Percentiles rank a stretch among this genome's conserved stretches.
These are phyloP conservation scores for Hydnum rufescens DNA, from an alignment of 768 basidiomycete species.

Conservation along the genomic window DNA sequence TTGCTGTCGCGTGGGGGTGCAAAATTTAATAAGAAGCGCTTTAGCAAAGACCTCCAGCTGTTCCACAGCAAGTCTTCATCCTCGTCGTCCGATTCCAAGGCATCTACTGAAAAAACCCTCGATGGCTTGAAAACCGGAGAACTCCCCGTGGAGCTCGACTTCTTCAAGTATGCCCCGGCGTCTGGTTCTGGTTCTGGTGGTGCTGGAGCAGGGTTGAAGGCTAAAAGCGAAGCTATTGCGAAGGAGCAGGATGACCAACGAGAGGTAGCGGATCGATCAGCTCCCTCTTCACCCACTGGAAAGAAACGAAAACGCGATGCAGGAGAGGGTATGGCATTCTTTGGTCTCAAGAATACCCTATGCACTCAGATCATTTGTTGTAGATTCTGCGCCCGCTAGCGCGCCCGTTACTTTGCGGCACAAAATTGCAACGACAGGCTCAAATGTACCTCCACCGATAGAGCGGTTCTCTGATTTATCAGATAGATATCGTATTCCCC, in stretches of 20 bases:
- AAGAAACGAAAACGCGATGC: slow-evolving; percentile 12
- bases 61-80: slow-evolving; percentile 27
- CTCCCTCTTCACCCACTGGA: neutral
- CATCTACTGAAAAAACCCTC: neutral
- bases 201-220: slow-evolving; percentile 17
- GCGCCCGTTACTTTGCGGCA: no score
- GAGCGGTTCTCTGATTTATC: slow-evolving; percentile 39
- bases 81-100: neutral
- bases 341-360: slow-evolving; percentile 1
- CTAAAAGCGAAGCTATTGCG: slow-evolving; percentile 18
- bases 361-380: no score
- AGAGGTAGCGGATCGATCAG: slow-evolving; percentile 6
- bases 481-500: slow-evolving; percentile 36
- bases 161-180: slow-evolving; percentile 70
- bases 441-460: slow-evolving; percentile 38
- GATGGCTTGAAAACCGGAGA: slow-evolving; percentile 17
- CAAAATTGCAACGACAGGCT: slow-evolving; percentile 57
- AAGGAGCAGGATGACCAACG: no score
- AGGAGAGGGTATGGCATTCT: slow-evolving; percentile 9
- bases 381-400: no score
- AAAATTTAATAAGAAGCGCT: slow-evolving; percentile 58
- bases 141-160: slow-evolving; percentile 66
- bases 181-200: slow-evolving; percentile 25
- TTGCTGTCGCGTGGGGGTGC: slow-evolving; percentile 73
- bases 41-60: slow-evolving; percentile 44